phyloP scores from a whole-genome alignment of 2,329 filamentous ascomycete species.

The Trichoderma sp. region DNA sequence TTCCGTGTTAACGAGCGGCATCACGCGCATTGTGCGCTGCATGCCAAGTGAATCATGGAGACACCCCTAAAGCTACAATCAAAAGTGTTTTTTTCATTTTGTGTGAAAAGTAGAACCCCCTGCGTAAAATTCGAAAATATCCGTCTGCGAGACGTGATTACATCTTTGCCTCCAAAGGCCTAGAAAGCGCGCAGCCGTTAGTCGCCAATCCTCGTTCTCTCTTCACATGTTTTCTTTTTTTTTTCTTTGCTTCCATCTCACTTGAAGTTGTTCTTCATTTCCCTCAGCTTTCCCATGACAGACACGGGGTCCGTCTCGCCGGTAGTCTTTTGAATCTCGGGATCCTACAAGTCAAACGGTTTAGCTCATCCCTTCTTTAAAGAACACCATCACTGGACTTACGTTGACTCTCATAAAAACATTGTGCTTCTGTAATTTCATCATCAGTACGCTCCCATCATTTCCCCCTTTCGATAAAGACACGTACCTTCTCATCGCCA shows the following conservation, averaged over 20 bases:
- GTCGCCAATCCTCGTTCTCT: not conserved
- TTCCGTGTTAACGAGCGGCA: slow-evolving; percentile 41
- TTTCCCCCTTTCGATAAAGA: not conserved
- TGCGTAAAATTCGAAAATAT: not conserved
- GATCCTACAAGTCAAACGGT: slow-evolving; percentile 59
- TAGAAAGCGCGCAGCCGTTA: slow-evolving; percentile 27
- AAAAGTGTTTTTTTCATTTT: not conserved
- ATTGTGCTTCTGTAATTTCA: slow-evolving; percentile 72
- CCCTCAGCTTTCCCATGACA: slow-evolving; percentile 83
- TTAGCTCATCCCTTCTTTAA: slow-evolving; percentile 9
- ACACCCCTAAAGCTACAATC: slow-evolving; percentile 36
- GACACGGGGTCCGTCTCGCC: slow-evolving; percentile 78
- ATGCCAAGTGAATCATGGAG: slow-evolving; percentile 45
- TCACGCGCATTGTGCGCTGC: slow-evolving; percentile 33
- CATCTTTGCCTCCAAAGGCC: slow-evolving; percentile 36
- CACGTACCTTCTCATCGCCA: slow-evolving; percentile 85
- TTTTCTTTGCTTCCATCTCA: slow-evolving; percentile 46
- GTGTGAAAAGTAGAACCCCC: not conserved
- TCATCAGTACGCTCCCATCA: not conserved
- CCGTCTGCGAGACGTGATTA: not conserved
- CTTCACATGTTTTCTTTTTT: not conserved
- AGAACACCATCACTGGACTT: slow-evolving; percentile 40
- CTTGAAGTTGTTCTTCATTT: slow-evolving; percentile 85
- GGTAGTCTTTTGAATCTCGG: slow-evolving; percentile 79
- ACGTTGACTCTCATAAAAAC: slow-evolving; percentile 92